Percentiles rank a stretch among this genome's conserved stretches.
These are phyloP conservation scores for Alternaria incomplexa DNA, from an alignment of 2,329 filamentous ascomycete genomes.

Conservation along the genomic window DNA sequence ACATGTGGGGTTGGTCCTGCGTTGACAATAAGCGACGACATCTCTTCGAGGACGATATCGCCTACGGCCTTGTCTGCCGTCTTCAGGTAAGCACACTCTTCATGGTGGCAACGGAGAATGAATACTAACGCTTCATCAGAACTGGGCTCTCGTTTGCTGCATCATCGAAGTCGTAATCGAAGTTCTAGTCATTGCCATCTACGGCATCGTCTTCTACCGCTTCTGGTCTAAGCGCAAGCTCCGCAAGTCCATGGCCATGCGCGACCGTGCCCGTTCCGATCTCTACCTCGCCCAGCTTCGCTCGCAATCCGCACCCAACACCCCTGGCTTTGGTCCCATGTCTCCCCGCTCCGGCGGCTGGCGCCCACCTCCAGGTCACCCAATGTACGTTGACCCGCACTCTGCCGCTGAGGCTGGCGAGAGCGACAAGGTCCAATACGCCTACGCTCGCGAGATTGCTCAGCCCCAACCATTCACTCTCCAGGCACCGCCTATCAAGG, in stretches of 20 bases:
- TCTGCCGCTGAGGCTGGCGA: slow-evolving; percentile 62
- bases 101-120: neutral
- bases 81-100: slow-evolving; percentile 67
- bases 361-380: slow-evolving; percentile 53
- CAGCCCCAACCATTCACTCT: slow-evolving; percentile 76
- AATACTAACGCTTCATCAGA: slow-evolving; percentile 59
- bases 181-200: slow-evolving; percentile 87
- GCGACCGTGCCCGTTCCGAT: slow-evolving; percentile 91
- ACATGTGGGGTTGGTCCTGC: slow-evolving; percentile 99
- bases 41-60: slow-evolving; percentile 78
- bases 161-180: slow-evolving; percentile 97
- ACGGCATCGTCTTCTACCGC: slow-evolving; percentile 94
- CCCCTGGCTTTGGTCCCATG: slow-evolving; percentile 78
- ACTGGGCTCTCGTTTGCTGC: slow-evolving; percentile 95
- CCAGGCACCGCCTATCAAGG: slow-evolving; percentile 80
- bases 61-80: slow-evolving; percentile 90
- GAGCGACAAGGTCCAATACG: slow-evolving; percentile 44
- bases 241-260: slow-evolving; percentile 93
- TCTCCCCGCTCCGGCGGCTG: slow-evolving; percentile 64
- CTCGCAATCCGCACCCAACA: slow-evolving; percentile 90
- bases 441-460: slow-evolving; percentile 52
- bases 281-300: slow-evolving; percentile 78
- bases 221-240: slow-evolving; percentile 97
- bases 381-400: slow-evolving; percentile 52
- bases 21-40: slow-evolving; percentile 81